Conservation (phyloP, 2,329 filamentous ascomycete genomes). For the Biscogniauxia sp. region DNA sequence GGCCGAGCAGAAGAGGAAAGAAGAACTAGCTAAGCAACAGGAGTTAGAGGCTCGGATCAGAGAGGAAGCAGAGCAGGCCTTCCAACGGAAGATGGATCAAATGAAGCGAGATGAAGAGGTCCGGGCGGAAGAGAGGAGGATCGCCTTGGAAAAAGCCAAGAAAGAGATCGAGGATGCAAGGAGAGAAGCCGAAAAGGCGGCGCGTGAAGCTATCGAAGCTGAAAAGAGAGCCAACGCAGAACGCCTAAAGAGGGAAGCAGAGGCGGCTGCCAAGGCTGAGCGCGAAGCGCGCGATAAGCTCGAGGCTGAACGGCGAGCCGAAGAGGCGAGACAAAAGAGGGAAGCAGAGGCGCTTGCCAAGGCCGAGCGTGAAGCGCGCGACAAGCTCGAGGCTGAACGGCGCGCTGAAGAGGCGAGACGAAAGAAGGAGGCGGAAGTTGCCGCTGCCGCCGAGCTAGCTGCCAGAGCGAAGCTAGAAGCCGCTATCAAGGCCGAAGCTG, state of each 20-base stretch:
- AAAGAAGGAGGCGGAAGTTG: slow-evolving; percentile 44
- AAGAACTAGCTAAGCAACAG: slow-evolving; percentile 43
- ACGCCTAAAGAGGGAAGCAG: slow-evolving; percentile 23
- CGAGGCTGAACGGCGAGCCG: slow-evolving; percentile 36
- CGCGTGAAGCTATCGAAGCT: slow-evolving; percentile 39
- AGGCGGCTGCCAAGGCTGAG: slow-evolving; percentile 33
- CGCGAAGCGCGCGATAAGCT: slow-evolving; percentile 35
- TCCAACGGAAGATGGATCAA: slow-evolving; percentile 41
- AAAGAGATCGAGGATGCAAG: slow-evolving; percentile 47
- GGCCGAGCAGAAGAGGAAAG: slow-evolving; percentile 43
- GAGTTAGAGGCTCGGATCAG: slow-evolving; percentile 45
- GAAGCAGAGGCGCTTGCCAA: slow-evolving; percentile 33
- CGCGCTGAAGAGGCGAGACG: slow-evolving; percentile 43
- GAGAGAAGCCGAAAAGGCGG: slow-evolving; percentile 44
- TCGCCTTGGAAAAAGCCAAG: slow-evolving; percentile 43
- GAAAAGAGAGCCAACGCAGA: slow-evolving; percentile 33
- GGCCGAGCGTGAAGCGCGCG: slow-evolving; percentile 35
- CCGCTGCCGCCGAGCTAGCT: slow-evolving; percentile 49
- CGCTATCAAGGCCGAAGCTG: slow-evolving; percentile 33
- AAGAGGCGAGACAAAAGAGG: slow-evolving; percentile 42
- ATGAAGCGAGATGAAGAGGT: slow-evolving; percentile 36
- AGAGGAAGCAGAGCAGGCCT: slow-evolving; percentile 45
- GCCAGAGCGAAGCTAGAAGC: slow-evolving; percentile 40
- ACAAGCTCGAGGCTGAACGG: slow-evolving; percentile 32
- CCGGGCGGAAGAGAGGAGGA: slow-evolving; percentile 33